Conservation (phyloP, 257 asterid species). For the Fraxinus excelsior region DNA sequence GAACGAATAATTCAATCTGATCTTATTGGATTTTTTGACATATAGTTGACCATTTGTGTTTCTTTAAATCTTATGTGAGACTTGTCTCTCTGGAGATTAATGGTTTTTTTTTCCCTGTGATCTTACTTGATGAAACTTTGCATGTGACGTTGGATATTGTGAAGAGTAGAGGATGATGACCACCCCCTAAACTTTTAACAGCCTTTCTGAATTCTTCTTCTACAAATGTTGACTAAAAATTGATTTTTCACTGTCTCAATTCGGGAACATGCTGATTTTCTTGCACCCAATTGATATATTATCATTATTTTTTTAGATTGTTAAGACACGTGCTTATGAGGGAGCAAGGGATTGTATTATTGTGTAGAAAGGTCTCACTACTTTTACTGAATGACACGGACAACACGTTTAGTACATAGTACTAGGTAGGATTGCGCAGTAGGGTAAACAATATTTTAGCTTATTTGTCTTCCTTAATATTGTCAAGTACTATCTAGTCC, state of each 20-base stretch:
- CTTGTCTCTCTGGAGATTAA: not conserved
- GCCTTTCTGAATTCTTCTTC: not conserved
- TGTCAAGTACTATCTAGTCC: not conserved
- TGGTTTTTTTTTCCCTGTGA: not conserved
- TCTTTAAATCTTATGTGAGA: not conserved
- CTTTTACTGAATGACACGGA: not conserved
- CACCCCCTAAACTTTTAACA: not conserved
- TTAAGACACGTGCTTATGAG: not conserved
- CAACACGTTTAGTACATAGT: not conserved
- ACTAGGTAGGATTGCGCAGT: not conserved
- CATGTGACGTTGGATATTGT: not conserved
- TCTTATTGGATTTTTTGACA: slow-evolving; percentile 4
- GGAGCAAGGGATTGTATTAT: not conserved
- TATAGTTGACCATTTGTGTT: not conserved
- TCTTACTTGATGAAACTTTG: slow-evolving; percentile 12
- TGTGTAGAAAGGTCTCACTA: not conserved
- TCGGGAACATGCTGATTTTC: not conserved
- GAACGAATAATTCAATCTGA: not conserved
- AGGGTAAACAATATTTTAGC: not conserved
- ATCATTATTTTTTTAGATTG: not conserved
- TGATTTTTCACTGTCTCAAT: not conserved
- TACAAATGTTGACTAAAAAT: not conserved
- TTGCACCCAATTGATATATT: not conserved
- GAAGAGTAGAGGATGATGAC: not conserved
- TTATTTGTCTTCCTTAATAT: not conserved